Evolutionary conservation across 768 basidiomycete genomes (phyloP).

Genomic region (Trametes gibbosa): DNA sequence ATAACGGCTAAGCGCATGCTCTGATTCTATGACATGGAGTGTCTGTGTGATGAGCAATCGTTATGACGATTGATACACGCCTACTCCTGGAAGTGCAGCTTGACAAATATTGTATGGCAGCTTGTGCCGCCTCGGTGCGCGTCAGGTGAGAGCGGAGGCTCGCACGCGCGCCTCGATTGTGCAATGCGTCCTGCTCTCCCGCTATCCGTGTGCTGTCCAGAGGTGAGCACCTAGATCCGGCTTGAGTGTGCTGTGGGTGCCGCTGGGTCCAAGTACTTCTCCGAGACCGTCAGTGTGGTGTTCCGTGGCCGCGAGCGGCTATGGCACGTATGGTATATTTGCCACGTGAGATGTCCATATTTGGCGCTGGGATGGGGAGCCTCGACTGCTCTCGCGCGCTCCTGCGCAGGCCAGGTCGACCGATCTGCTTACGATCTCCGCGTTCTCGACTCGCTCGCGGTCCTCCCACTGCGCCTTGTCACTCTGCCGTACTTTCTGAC

Average conservation of each 20-base stretch:
- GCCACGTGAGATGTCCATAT: constrained; percentile 5
- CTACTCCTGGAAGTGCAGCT: not conserved
- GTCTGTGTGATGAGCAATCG: not conserved
- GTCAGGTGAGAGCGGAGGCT: too few species aligned
- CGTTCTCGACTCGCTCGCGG: constrained; percentile 17
- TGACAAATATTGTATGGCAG: not conserved
- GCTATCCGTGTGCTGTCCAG: too few species aligned
- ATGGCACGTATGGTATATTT: not conserved
- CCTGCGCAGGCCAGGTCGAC: constrained; percentile 14
- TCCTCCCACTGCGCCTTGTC: constrained; percentile 11
- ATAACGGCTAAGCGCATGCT: too few species aligned
- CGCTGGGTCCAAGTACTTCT: not conserved
- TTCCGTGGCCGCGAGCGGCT: too few species aligned
- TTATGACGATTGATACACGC: constrained; percentile 6
- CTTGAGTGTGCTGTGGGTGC: too few species aligned
- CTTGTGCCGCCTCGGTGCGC: too few species aligned
- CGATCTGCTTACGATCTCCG: constrained; percentile 5
- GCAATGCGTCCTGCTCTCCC: too few species aligned
- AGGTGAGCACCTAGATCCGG: too few species aligned
- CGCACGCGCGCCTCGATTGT: too few species aligned
- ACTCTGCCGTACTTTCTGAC: constrained; percentile 16
- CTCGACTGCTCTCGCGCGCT: constrained; percentile 20
- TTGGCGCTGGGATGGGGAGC: constrained; percentile 7
- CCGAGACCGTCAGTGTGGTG: too few species aligned
- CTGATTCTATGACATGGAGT: not conserved